phyloP scores from a whole-genome alignment of 1,139 yeast species.

The Torulaspora pretoriensis region DNA sequence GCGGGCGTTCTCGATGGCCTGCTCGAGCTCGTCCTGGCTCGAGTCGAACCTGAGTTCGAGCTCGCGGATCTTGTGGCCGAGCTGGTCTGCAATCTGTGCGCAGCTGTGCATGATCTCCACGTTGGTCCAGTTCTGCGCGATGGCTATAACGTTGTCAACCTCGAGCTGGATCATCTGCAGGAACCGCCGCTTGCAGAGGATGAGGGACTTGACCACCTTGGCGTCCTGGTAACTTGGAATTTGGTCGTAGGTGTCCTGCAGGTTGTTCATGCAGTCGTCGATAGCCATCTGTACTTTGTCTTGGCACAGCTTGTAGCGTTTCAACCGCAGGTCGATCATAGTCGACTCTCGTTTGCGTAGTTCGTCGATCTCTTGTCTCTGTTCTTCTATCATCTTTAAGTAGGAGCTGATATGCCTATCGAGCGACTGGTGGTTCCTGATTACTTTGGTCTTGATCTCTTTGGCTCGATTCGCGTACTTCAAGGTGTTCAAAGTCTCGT shows the following conservation, averaged over 20 bases:
- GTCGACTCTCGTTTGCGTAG: slow-evolving; percentile 52
- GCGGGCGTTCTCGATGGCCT: slow-evolving; percentile 42
- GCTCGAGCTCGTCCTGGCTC: slow-evolving; percentile 49
- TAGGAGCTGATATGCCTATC: slow-evolving; percentile 87
- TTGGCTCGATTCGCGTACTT: slow-evolving; percentile 90
- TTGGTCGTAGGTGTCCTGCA: slow-evolving; percentile 41
- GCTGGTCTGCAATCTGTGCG: slow-evolving; percentile 23
- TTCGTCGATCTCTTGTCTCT: slow-evolving; percentile 71
- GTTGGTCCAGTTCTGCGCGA: slow-evolving; percentile 18
- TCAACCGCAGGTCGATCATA: slow-evolving; percentile 40
- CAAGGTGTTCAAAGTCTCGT: slow-evolving; percentile 84
- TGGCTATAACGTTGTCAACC: slow-evolving; percentile 34
- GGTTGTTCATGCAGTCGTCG: slow-evolving; percentile 42
- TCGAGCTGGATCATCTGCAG: slow-evolving; percentile 44
- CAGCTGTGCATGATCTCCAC: slow-evolving; percentile 13
- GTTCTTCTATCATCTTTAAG: slow-evolving; percentile 79
- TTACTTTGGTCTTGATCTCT: slow-evolving; percentile 77
- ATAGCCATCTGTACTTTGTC: slow-evolving; percentile 41
- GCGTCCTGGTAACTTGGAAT: slow-evolving; percentile 47
- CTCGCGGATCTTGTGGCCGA: slow-evolving; percentile 43
- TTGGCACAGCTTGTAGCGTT: slow-evolving; percentile 36
- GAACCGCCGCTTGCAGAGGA: slow-evolving; percentile 55
- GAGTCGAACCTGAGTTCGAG: slow-evolving; percentile 48
- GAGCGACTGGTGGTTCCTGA: slow-evolving; percentile 69
- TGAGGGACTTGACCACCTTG: slow-evolving; percentile 41